Evolutionary conservation across 1,284 basidiomycete genomes (phyloP).

Genomic region (Lignosus rhinocerotis): DNA sequence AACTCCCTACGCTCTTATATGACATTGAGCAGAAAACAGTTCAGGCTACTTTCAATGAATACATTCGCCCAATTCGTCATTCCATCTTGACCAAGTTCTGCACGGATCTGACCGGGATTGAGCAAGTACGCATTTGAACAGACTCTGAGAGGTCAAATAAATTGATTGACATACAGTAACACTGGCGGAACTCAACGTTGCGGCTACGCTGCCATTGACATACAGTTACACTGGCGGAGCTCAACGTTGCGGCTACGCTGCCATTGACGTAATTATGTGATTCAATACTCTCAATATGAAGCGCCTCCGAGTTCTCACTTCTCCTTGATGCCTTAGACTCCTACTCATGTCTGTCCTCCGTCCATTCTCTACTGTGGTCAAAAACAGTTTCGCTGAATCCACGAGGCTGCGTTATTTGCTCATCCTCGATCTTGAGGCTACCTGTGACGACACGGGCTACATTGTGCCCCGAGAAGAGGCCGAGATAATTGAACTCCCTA

Average conservation of each 20-base stretch:
- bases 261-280: too few species aligned
- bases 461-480: slow-evolving; percentile 18
- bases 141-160: neutral
- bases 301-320: too few species aligned
- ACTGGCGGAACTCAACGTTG: too few species aligned
- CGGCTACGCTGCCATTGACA: neutral
- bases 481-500: slow-evolving; percentile 39
- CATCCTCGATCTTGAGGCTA: slow-evolving; percentile 38
- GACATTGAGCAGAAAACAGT: slow-evolving; percentile 31
- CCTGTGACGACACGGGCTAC: slow-evolving; percentile 28
- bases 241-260: too few species aligned
- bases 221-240: neutral
- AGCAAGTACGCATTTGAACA: slow-evolving; percentile 27
- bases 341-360: neutral
- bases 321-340: neutral
- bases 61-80: slow-evolving; percentile 31
- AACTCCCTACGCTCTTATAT: slow-evolving; percentile 37
- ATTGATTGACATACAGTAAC: neutral
- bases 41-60: slow-evolving; percentile 36
- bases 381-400: slow-evolving; percentile 2
- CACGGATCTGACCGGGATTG: slow-evolving; percentile 37
- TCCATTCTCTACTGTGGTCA: neutral
- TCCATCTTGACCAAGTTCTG: slow-evolving; percentile 36
- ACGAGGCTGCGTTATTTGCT: slow-evolving; percentile 30
- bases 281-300: too few species aligned